Evolutionary conservation across 805 yeast genomes (phyloP), one percentile per base, ranked within the genome.

Genomic region (Teunomyces barrocoloradensis): DNA sequence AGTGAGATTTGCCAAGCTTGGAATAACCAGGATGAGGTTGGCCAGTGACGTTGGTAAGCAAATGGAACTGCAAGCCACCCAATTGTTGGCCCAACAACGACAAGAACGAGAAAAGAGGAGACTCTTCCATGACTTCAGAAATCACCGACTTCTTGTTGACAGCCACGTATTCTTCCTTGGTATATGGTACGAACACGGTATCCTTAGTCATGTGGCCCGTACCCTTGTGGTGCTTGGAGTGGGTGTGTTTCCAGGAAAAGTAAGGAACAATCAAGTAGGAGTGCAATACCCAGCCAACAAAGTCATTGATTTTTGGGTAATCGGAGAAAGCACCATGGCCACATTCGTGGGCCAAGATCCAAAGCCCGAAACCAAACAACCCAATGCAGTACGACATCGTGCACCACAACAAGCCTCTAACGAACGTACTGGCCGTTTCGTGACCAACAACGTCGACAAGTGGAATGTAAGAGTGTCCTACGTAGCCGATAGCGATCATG

Each of bases 341-440:
- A 74, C 96, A 88, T 68, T 88, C 96, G 68, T 88, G 96, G 45
- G 95, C 94, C 70, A 88, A 62, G 43, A 88, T 85, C 96, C 96
- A 88, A 42, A 84, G 45, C 41, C 96, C 96, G 27, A 90, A 84
- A 49, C 84, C 83, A 50, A 85, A 79, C 46, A 87, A 69, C 25
- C 92, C 89, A 57, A 80, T 79, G 39, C 69, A 60, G 45, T 75
- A 60, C 15, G 81, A 65, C 60, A 85, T 83, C 13, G 62, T 66
- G 34, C 74, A 54, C 92, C 94, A 87, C 42, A 79, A 77, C 6
- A 69, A 62, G 48, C 77, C 76, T 53, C 94, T 77, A 5, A 74
- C 58, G 10, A 63, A 53, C 9, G 46, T 35, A 28, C 53, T 34
- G 10, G 58, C 57, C 9, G 41, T 33, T 38, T 52, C 55, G 30